Conservation (phyloP, 305 asterid genomes). For the Plantago rigida region DNA sequence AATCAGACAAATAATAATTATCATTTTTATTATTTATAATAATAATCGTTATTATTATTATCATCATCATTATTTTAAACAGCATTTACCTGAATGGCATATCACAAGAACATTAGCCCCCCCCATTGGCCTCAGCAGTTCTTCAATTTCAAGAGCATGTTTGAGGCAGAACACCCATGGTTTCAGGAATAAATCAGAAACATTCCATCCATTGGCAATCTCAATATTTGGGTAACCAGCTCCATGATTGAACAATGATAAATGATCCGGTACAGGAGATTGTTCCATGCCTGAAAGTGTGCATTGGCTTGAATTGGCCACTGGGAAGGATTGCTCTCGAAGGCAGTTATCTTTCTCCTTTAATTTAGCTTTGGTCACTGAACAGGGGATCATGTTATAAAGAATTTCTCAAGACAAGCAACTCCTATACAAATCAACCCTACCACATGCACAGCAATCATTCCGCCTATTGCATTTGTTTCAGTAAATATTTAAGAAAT, state of each 20-base stretch:
- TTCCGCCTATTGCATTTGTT: no score
- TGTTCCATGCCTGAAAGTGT: constrained; percentile 26
- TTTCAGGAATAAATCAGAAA: constrained; percentile 36
- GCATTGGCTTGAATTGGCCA: constrained; percentile 30
- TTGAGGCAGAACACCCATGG: constrained; percentile 82
- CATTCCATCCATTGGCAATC: constrained; percentile 39
- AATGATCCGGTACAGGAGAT: constrained; percentile 19
- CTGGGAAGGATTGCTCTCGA: constrained; percentile 26
- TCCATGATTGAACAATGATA: constrained; percentile 29
- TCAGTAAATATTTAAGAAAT: no score
- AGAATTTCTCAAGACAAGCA: background rate
- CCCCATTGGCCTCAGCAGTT: constrained; percentile 51
- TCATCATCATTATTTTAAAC: background rate
- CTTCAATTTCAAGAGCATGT: constrained; percentile 83
- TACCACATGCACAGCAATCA: no score
- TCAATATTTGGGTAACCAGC: constrained; percentile 30
- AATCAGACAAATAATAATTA: background rate
- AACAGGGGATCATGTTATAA: constrained; percentile 20
- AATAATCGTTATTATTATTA: no score
- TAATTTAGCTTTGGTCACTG: constrained; percentile 28
- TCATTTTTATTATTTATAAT: no score
- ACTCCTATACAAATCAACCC: no score
- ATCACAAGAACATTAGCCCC: constrained; percentile 80
- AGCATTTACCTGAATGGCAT: constrained; percentile 80
- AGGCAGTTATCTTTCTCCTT: constrained; percentile 24